Conservation (phyloP, 2,329 filamentous ascomycete species). For the Pyrenophora seminiperda region DNA sequence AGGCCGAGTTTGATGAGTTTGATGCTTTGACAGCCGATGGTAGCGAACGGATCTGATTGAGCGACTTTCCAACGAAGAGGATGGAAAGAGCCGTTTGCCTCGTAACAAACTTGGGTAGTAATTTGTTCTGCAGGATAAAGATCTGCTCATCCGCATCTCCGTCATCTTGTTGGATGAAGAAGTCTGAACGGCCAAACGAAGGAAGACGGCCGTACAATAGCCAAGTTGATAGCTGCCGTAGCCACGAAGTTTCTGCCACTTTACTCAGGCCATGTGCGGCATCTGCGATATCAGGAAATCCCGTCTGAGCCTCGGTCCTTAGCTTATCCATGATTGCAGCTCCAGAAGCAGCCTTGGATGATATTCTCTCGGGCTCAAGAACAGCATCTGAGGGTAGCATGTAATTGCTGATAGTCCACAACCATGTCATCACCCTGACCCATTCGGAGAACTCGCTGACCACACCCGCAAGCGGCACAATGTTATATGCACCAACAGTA, state of each 20-base stretch:
- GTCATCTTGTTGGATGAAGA: constrained; percentile 68
- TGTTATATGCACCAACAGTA: constrained; percentile 88
- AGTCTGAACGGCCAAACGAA: constrained; percentile 77
- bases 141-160: constrained; percentile 39
- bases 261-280: constrained; percentile 74
- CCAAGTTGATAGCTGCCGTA: constrained; percentile 90
- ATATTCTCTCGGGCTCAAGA: constrained; percentile 16
- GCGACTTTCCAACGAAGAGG: constrained; percentile 85
- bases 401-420: constrained; percentile 74
- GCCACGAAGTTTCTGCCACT: constrained; percentile 85
- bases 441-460: constrained; percentile 86
- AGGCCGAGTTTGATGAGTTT: constrained; percentile 34
- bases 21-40: constrained; percentile 38
- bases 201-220: constrained; percentile 86
- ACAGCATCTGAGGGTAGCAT: constrained; percentile 58
- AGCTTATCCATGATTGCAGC: constrained; percentile 78
- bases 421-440: constrained; percentile 83
- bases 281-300: constrained; percentile 83
- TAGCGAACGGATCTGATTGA: constrained; percentile 74
- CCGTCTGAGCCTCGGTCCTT: constrained; percentile 78
- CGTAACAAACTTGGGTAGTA: constrained; percentile 82
- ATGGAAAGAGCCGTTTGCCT: constrained; percentile 77
- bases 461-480: constrained; percentile 86
- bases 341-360: constrained; percentile 61
- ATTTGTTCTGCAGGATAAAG: constrained; percentile 45